Evolutionary conservation across 1,284 basidiomycete genomes (phyloP), one percentile per base, ranked within the genome.

Genomic region (Ceraceosorus guamensis): DNA sequence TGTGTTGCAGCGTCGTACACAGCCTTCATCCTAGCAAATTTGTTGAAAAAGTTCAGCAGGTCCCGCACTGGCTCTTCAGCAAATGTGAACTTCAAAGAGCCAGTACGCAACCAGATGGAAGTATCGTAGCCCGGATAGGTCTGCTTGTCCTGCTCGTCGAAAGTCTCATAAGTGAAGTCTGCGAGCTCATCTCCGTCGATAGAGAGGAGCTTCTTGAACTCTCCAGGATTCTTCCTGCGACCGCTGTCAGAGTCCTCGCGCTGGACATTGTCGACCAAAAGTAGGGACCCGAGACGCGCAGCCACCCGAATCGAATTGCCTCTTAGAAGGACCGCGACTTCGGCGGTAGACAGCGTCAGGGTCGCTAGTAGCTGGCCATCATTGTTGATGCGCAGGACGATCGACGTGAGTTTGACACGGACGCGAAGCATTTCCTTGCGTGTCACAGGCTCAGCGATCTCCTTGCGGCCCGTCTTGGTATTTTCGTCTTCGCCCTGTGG

Each of bases 121-220:
- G 91, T 91, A 76, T 92, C 91, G 78, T 93, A 83, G 39, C 90
- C 90, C 2, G 82, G 81, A 76, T 89, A 88, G 1, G 81, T 80
- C 35, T 83, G 79, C 5, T 69, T 58, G 39, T 82, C 81, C 7
- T 66, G 69, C 2, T 79, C 77, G 76, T 93, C 88, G 77, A 86
- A 93, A 0, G 91, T 98, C 77, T 96, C 87, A 77, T 98, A 97
- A 54, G 83, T 84, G 79, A 99, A 91, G 76, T 96, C 89, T 30
- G 91, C 93, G 48, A 98, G 84, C 76, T 98, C 89, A 67, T 91
- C 85, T 41, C 92, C 95, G 73, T 98, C 90, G 55, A 98, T 98
- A 33, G 90, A 88, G 55, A 99, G 79, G 7, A 99, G 82, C 68
- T 91, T 84, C 70, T 89, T 88, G 80, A 93, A 95, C 11, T 74